Base-by-base conservation (phyloP, 306 rosid species). In the Potentilla sterilis region DNA sequence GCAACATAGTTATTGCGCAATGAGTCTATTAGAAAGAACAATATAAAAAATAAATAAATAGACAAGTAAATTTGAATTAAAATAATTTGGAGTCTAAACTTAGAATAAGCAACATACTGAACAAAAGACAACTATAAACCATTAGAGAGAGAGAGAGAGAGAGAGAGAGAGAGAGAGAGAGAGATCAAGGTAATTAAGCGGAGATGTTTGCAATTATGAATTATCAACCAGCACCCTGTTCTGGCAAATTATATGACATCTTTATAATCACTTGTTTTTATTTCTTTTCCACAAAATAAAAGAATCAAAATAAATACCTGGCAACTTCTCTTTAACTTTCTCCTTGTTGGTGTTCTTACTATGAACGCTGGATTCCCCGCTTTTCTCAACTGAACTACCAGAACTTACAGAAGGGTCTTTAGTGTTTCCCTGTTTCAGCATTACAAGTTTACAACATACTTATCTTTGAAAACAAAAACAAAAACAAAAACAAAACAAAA, bases 361-460 rank as follows among this genome's bases (percentile, higher is more conserved):
- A 67, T 68, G 81, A 54, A 76, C 75, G 72, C 78, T 65, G 8
- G 79, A 78, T 72, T 67, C 75, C 57, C 24, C 38, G 49, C 49
- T 77, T 77, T 83, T 74, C 75, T 72, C 85, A 73, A 77, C 74
- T 19, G 59, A 43, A 51, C 58, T 63, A 62, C 75, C 49, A 71
- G 34, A 32, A 24, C n/a, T 63, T 68, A 38, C 40, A 59, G 22
- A 63, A 47, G 76, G 75, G 3, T 58, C 54, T 24, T 67, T 80
- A 62, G 35, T 43, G 58, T 81, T 75, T 15, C 79, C 78, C 76
- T 79, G 92, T 42, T 71, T 79, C 98, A 89, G 90, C 86, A 86
- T 28, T 28, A 28, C n/a, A n/a, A n/a, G n/a, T n/a, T 73, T 81
- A 81, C 69, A 83, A 41, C 77, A 67, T 35, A 21, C 24, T 22